These are phyloP conservation scores for Alternaria sp. DNA, from an alignment of 2,329 filamentous ascomycete species.

Conservation along the genomic window DNA sequence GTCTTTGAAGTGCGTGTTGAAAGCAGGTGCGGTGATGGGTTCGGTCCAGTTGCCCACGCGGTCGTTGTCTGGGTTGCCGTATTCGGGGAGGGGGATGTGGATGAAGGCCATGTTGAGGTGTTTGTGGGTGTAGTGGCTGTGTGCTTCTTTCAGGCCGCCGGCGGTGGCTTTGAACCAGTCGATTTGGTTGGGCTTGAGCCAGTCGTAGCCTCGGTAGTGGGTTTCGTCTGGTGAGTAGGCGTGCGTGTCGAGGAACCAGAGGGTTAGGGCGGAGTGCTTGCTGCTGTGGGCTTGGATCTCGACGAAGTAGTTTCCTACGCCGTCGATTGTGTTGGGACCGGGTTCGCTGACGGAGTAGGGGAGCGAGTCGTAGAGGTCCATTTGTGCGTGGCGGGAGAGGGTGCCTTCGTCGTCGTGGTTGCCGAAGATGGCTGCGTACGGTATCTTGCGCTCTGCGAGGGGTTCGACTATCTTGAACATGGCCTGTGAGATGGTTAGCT, in stretches of 20 bases:
- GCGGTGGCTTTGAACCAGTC: slow-evolving; percentile 90
- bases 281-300: slow-evolving; percentile 85
- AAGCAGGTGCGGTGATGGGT: slow-evolving; percentile 82
- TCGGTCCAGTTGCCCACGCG: slow-evolving; percentile 79
- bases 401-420: slow-evolving; percentile 96
- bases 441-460: slow-evolving; percentile 84
- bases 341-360: slow-evolving; percentile 88
- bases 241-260: slow-evolving; percentile 96
- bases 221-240: slow-evolving; percentile 89
- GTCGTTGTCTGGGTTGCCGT: slow-evolving; percentile 65
- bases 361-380: slow-evolving; percentile 83
- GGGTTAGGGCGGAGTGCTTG: slow-evolving; percentile 85
- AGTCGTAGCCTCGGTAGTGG: slow-evolving; percentile 92
- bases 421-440: slow-evolving; percentile 92
- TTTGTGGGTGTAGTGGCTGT: slow-evolving; percentile 84
- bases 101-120: slow-evolving; percentile 98
- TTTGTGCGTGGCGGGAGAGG: slow-evolving; percentile 76
- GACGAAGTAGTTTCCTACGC: slow-evolving; percentile 92
- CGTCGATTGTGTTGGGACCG: slow-evolving; percentile 83
- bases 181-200: slow-evolving; percentile 93
- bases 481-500: slow-evolving; percentile 59
- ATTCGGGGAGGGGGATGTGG: slow-evolving; percentile 94
- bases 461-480: slow-evolving; percentile 92
- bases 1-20: slow-evolving; percentile 92
- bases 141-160: slow-evolving; percentile 69